phyloP scores from a whole-genome alignment of 495 filamentous ascomycete species.

The Ramalina peruviana region DNA sequence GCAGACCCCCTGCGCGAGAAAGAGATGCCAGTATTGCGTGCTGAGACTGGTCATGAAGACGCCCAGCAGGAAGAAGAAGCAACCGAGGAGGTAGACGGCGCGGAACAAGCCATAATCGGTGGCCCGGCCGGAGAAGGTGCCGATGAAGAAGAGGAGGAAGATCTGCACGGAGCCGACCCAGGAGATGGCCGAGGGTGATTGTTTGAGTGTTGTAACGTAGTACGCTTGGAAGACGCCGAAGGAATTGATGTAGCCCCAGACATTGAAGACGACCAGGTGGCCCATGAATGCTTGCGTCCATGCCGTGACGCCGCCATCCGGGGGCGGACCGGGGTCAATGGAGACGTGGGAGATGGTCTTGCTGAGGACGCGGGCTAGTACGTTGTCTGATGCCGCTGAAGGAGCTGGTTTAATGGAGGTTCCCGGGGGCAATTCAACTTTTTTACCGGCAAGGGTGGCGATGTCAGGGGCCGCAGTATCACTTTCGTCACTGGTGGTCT shows the following conservation, averaged over 20 bases:
- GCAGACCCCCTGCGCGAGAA: slow-evolving; percentile 71
- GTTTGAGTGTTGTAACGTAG: slow-evolving; percentile 39
- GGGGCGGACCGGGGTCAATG: slow-evolving; percentile 41
- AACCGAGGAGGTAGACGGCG: slow-evolving; percentile 38
- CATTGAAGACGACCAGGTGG: slow-evolving; percentile 55
- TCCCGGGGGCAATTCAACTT: not conserved
- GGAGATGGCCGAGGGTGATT: slow-evolving; percentile 50
- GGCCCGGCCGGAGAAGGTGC: slow-evolving; percentile 50
- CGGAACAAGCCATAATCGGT: slow-evolving; percentile 60
- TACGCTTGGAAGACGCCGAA: slow-evolving; percentile 75
- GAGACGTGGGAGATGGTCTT: slow-evolving; percentile 4
- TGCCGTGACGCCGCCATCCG: slow-evolving; percentile 47
- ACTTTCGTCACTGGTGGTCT: no score
- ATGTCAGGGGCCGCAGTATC: no score
- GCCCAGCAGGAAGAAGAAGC: slow-evolving; percentile 44
- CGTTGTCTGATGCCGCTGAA: not conserved
- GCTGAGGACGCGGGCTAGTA: slow-evolving; percentile 5
- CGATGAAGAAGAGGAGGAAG: slow-evolving; percentile 60
- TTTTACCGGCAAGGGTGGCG: not conserved
- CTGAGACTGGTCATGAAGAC: slow-evolving; percentile 60
- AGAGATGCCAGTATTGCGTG: slow-evolving; percentile 60
- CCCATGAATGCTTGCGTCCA: slow-evolving; percentile 55
- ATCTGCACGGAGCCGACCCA: slow-evolving; percentile 68
- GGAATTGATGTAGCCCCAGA: slow-evolving; percentile 64
- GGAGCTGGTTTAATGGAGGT: not conserved